Evolutionary conservation across 2,329 filamentous ascomycete genomes (phyloP).

Genomic region (Fonsecaea monophora): DNA sequence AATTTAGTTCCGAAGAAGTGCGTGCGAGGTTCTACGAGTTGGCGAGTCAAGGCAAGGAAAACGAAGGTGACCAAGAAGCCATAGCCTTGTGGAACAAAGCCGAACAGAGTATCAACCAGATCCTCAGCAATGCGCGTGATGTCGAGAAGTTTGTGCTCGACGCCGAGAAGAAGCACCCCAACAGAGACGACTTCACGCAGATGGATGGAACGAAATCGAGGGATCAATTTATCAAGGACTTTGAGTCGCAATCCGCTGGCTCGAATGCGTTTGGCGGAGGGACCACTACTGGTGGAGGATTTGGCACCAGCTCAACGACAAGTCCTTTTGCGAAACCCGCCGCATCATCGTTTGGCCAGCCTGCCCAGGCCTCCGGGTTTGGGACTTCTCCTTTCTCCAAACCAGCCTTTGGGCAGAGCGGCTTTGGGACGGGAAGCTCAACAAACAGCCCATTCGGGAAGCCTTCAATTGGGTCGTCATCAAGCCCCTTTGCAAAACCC

Average conservation of each 20-base stretch:
- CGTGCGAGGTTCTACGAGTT: constrained; percentile 74
- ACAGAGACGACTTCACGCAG: constrained; percentile 70
- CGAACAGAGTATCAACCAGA: constrained; percentile 74
- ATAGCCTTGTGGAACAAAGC: constrained; percentile 67
- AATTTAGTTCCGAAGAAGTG: constrained; percentile 89
- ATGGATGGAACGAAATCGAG: constrained; percentile 37
- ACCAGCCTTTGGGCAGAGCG: constrained; percentile 52
- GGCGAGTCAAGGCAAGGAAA: constrained; percentile 62
- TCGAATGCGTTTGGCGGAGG: constrained; percentile 1
- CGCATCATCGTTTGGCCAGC: constrained; percentile 49
- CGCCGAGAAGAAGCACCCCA: constrained; percentile 74
- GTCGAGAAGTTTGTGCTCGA: constrained; percentile 74
- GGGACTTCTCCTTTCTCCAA: constrained; percentile 44
- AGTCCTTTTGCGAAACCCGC: constrained; percentile 43
- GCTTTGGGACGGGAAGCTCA: constrained; percentile 22
- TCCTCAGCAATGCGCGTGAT: constrained; percentile 71
- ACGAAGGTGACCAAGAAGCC: constrained; percentile 58
- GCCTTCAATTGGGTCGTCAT: constrained; percentile 36
- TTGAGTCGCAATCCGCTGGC: constrained; percentile 37
- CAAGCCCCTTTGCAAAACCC: constrained; percentile 30
- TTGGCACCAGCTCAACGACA: constrained; percentile 29
- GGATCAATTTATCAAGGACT: constrained; percentile 45
- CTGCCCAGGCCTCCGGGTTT: constrained; percentile 43
- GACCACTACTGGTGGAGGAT: constrained; percentile 1
- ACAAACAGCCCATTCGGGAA: constrained; percentile 18